Evolutionary conservation across 2,329 filamentous ascomycete species (phyloP), one percentile per base, ranked within the genome.

Genomic region (Blumeria graminis): DNA sequence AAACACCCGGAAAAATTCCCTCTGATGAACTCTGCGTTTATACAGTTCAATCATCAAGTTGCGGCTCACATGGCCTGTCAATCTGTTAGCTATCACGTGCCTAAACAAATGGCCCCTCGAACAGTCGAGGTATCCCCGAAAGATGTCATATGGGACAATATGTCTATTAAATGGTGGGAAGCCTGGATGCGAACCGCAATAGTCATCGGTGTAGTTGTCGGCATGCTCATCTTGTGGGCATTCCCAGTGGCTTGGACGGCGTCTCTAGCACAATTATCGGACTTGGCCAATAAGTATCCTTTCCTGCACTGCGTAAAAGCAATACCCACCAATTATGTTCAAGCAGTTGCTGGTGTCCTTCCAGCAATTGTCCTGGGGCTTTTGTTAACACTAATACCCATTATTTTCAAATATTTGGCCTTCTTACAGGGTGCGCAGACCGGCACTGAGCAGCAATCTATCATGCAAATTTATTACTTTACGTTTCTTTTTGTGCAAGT

Each of bases 21-120:
- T 0, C 71, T 89, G 51, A 93, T 95, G 88, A 94, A 86, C 64
- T 94, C 90, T 0, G 92, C 92, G 0, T 98, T 98, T 63, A 88
- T 98, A 59, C 92, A 98, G 66, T 98, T 98, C 74, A 94, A 98
- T 65, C 84, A 95, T 65, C 92, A 98, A 67, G 86, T 95, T 1
- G 89, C 90, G 6, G 92, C 92, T 0, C 92, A 98, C 65, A 96
- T 98, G 92, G 92, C 90, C 57, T 95, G 88, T 66, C 92, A 98
- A 67, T 81, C 86, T 52, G 76, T 93, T 50, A 88, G 84, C 41
- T 88, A 96, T 66, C 92, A 98, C 64, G 69, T 94, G 0, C 92
- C 92, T 0, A 86, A 86, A 63, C 85, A 94, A 50, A 98, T 98
- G 92, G 77, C 86, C 0, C 92, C 92, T 0, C 80, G 92, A 33